Evolutionary conservation across 2,329 filamentous ascomycete species (phyloP).

Genomic region (Torrubiella hemipterigena): DNA sequence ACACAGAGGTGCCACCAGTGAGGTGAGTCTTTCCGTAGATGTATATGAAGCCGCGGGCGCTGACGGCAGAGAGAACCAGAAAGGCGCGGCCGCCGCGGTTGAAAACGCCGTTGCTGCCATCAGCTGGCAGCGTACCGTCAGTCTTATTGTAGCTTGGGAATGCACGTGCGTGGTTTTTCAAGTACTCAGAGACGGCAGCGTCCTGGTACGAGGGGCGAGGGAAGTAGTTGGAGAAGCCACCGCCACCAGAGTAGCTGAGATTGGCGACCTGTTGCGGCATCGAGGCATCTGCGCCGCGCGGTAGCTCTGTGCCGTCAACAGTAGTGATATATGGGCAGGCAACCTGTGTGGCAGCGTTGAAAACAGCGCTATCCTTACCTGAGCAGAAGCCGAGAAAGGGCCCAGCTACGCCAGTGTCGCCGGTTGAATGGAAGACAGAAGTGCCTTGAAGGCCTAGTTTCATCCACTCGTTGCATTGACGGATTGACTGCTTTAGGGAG

Average conservation of each 20-base stretch:
- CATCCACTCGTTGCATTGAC: conserved; percentile 29
- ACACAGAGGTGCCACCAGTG: conserved; percentile 6
- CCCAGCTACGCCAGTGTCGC: conserved; percentile 24
- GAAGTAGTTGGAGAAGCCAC: conserved; percentile 27
- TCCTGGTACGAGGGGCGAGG: conserved; percentile 32
- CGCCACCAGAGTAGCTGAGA: conserved; percentile 23
- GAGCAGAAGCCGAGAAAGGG: conserved; percentile 7
- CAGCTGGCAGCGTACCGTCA: conserved; percentile 22
- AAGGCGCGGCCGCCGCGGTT: conserved; percentile 28
- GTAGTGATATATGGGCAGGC: conserved; percentile 33
- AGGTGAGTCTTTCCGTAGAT: conserved; percentile 10
- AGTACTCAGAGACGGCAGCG: conserved; percentile 23
- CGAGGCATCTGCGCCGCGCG: conserved; percentile 26
- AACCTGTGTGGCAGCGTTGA: conserved; percentile 23
- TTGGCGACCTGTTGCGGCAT: conserved; percentile 28
- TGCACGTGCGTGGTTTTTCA: conserved; percentile 19
- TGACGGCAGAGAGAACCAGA: conserved; percentile 27
- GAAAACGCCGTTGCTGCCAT: conserved; percentile 12
- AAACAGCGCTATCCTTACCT: conserved; percentile 8
- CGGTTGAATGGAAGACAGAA: conserved; percentile 27
- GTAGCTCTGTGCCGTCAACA: conserved; percentile 36
- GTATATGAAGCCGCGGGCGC: conserved; percentile 31
- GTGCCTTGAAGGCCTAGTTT: conserved; percentile 32
- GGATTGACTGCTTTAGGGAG: conserved; percentile 31
- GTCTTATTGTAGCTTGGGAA: conserved; percentile 18